Evolutionary conservation across 192 early-diverging fungal species (phyloP), one percentile per base, ranked within the genome.

Genomic region (Geranomyces michiganensis): DNA sequence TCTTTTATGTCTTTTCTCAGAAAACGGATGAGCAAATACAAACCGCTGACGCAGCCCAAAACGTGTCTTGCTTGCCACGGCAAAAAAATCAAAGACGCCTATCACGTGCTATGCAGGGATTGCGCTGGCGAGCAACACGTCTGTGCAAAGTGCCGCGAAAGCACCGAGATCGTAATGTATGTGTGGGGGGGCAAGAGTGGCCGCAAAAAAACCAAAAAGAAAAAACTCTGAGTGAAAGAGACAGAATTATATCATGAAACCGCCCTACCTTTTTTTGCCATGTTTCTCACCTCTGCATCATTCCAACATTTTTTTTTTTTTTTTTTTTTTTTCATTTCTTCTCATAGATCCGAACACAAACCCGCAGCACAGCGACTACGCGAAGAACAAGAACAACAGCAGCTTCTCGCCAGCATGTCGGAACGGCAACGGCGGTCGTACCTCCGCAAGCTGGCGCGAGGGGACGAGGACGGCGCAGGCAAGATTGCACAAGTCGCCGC

Each of bases 1-100:
- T 41, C 3, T 41, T 41, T 41, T 4, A 9, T 53, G 19, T 53
- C 21, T 15, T n/a, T 9, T 17, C 15, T 89, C 90, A 84, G 92
- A 60, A 96, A 99, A 78, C 91, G 93, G 78, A 94, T 93, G 84
- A 90, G 90, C 76, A 95, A 97, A 80, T 99, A 99, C 84, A 99
- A 97, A 85, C 93, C 95, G 41, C 86, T 99, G 73, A 94, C 94
- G 24, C 84, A 84, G 26, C 86, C 91, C 62, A 95, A 95, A 78
- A 94, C 91, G 71, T 99, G 92, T 71, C 81, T 90, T 24, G 61
- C 49, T 22, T 99, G 97, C 79, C 64, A 90, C 51, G 85, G 91
- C 76, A 94, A 93, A 73, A 83, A 85, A 15, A 86, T 99, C 70
- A 91, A 86, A 65, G 92, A 96, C 68, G 95, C 95, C 19, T 99